Percentiles rank a stretch among this genome's conserved stretches.
Evolutionary conservation across 2,329 filamentous ascomycete genomes (phyloP).

Genomic region (Fusarium acutatum): DNA sequence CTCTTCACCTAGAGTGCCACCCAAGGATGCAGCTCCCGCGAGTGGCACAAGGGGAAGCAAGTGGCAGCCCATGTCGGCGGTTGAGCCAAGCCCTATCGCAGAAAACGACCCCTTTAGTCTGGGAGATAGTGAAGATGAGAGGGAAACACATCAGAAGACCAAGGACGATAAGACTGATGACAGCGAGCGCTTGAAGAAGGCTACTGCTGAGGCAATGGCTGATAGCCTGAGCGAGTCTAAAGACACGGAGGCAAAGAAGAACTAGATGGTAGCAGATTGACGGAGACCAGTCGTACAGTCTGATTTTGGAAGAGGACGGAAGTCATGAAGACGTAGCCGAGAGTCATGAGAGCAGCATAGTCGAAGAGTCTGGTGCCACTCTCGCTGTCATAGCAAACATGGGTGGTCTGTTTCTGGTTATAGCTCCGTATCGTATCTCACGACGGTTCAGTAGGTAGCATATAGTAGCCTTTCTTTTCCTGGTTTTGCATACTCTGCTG

Average conservation of each 20-base stretch:
- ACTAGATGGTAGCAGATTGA: constrained; percentile 29
- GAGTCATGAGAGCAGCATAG: constrained; percentile 7
- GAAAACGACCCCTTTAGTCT: constrained; percentile 98
- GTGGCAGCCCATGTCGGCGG: constrained; percentile 91
- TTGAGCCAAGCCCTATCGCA: constrained; percentile 81
- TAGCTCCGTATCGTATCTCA: constrained; percentile 9
- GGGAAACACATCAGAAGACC: constrained; percentile 65
- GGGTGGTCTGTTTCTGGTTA: constrained; percentile 19
- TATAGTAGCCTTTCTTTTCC: constrained; percentile 36
- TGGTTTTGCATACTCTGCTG: not conserved
- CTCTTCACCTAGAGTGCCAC: constrained; percentile 64
- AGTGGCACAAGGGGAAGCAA: constrained; percentile 81
- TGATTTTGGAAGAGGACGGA: not conserved
- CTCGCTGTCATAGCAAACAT: constrained; percentile 3
- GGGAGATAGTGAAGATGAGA: constrained; percentile 95
- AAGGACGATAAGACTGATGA: constrained; percentile 65
- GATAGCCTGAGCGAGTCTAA: constrained; percentile 59
- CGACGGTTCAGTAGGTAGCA: constrained; percentile 32
- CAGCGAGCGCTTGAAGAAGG: constrained; percentile 70
- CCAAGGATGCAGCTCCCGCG: constrained; percentile 58
- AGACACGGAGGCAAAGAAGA: constrained; percentile 48
- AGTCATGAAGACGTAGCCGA: not conserved
- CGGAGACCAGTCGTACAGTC: not conserved
- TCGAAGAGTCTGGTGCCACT: constrained; percentile 12
- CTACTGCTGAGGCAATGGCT: constrained; percentile 68